A percentile compares a stretch with the other conserved stretches of the same genome.
phyloP scores from a whole-genome alignment of 257 asterid genomes.

The Ballota nigra region DNA sequence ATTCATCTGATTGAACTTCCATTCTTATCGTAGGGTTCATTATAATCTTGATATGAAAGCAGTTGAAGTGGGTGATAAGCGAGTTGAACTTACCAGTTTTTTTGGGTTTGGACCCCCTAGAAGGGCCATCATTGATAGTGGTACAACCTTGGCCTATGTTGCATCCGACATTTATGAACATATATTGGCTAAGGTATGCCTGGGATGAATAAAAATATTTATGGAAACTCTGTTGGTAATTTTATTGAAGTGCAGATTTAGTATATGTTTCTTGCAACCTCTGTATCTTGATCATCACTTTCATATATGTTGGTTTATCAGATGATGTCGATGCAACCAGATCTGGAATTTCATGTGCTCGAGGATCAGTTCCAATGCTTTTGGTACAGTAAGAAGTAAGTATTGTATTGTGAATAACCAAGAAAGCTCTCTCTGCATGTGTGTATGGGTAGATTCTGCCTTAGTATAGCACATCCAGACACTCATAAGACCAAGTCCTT shows the following conservation, averaged over 20 bases:
- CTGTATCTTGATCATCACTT: background rate
- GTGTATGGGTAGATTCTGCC: too few relatives aligned
- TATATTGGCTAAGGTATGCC: conserved; percentile 42
- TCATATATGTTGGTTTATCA: conserved; percentile 11
- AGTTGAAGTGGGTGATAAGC: conserved; percentile 51
- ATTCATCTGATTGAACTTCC: conserved; percentile 22
- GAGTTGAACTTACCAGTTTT: conserved; percentile 34
- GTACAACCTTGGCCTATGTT: conserved; percentile 72
- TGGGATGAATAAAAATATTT: background rate
- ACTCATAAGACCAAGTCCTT: too few relatives aligned
- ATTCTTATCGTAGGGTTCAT: conserved; percentile 46
- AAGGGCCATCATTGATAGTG: conserved; percentile 59
- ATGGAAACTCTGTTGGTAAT: background rate
- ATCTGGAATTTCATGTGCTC: conserved; percentile 33
- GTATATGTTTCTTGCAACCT: conserved; percentile 6
- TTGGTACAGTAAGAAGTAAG: conserved; percentile 48
- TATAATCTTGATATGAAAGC: conserved; percentile 54
- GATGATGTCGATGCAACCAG: conserved; percentile 38
- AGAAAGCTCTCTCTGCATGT: background rate
- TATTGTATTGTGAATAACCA: background rate
- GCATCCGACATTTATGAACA: conserved; percentile 43
- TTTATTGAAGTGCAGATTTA: background rate
- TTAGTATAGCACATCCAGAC: too few relatives aligned
- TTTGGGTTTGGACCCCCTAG: conserved; percentile 37
- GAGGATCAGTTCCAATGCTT: conserved; percentile 47